Evolutionary conservation across 768 basidiomycete genomes (phyloP).

Genomic region (Exidia glandulosa): DNA sequence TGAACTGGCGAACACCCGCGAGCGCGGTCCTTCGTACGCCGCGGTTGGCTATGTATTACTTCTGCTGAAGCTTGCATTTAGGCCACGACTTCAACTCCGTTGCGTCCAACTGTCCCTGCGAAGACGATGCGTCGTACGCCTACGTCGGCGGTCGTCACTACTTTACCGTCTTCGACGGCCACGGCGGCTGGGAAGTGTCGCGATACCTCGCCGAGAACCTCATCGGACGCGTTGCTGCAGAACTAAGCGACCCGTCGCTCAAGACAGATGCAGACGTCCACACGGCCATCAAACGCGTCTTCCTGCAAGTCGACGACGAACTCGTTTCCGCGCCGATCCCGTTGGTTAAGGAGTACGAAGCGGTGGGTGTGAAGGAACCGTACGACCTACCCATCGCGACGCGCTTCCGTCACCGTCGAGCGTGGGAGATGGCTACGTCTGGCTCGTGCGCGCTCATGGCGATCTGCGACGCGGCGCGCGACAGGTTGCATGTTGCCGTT

Average conservation of each 20-base stretch:
- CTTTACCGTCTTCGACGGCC: slow-evolving; percentile 87
- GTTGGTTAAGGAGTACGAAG: slow-evolving; percentile 17
- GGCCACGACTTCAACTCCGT: neutral
- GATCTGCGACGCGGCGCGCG: slow-evolving; percentile 30
- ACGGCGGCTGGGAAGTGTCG: slow-evolving; percentile 76
- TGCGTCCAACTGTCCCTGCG: neutral
- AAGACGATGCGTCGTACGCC: neutral
- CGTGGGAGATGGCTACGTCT: slow-evolving; percentile 17
- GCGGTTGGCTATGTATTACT: too few relatives aligned
- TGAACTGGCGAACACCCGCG: neutral
- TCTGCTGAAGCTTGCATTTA: neutral
- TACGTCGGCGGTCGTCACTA: neutral
- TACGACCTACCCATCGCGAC: neutral
- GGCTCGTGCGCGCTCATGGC: slow-evolving; percentile 36
- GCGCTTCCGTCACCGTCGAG: neutral
- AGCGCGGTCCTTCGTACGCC: neutral
- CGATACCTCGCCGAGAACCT: slow-evolving; percentile 71
- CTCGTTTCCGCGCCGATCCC: slow-evolving; percentile 69
- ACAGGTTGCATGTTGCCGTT: slow-evolving; percentile 30
- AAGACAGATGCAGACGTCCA: slow-evolving; percentile 21
- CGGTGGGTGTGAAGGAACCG: slow-evolving; percentile 27
- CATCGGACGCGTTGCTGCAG: slow-evolving; percentile 71
- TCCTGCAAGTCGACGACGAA: slow-evolving; percentile 70
- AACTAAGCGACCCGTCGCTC: slow-evolving; percentile 44
- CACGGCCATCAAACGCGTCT: slow-evolving; percentile 63